phyloP scores from a whole-genome alignment of 2,329 filamentous ascomycete genomes.

The Diaporthe australafricana region DNA sequence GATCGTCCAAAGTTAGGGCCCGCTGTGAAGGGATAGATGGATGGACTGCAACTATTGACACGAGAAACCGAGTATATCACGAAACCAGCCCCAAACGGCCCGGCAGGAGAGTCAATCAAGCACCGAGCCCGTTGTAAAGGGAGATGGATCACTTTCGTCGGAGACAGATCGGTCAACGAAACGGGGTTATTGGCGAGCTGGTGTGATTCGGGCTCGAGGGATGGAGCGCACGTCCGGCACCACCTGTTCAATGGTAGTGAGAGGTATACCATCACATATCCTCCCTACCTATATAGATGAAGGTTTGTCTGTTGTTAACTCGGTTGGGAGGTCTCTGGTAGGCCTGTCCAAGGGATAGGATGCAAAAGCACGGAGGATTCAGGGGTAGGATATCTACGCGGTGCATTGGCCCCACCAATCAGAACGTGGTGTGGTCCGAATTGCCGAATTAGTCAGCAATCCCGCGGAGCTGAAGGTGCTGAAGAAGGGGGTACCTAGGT shows the following conservation, averaged over 20 bases:
- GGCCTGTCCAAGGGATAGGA: constrained; percentile 11
- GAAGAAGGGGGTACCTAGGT: not conserved
- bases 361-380: constrained; percentile 15
- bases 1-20: not conserved
- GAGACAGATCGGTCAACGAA: not conserved
- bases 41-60: constrained; percentile 12
- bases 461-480: too few species aligned
- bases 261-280: not conserved
- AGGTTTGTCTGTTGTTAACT: not conserved
- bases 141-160: not conserved
- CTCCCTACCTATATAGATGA: constrained; percentile 2
- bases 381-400: not conserved
- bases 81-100: not conserved
- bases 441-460: constrained; percentile 1
- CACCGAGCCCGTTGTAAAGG: not conserved
- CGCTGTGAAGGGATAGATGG: constrained; percentile 18
- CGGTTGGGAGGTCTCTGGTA: not conserved
- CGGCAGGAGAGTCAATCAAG: not conserved
- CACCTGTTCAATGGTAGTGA: not conserved
- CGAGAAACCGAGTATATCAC: not conserved
- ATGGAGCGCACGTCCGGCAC: constrained; percentile 1
- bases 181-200: not conserved
- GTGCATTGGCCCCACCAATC: too few species aligned
- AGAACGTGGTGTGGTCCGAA: not conserved
- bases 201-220: constrained; percentile 2